These are phyloP conservation scores for Colletotrichum lini DNA, from an alignment of 2,329 filamentous ascomycete species.

Conservation along the genomic window DNA sequence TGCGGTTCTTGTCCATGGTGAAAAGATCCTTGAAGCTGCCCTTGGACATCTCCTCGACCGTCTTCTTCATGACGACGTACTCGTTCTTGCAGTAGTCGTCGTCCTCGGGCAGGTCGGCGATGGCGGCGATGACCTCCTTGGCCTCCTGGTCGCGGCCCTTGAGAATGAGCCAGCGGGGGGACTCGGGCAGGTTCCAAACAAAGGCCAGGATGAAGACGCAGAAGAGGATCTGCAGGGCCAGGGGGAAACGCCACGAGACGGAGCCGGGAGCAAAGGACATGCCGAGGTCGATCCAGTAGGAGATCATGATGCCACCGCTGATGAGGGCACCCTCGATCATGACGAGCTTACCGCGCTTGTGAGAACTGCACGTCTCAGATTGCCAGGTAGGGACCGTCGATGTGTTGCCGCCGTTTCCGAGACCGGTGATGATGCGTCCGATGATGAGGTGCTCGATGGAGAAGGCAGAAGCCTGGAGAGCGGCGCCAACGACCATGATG, in stretches of 20 bases:
- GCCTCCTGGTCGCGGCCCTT: constrained; percentile 60
- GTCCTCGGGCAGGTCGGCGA: constrained; percentile 58
- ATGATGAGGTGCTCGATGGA: constrained; percentile 69
- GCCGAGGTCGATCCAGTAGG: constrained; percentile 74
- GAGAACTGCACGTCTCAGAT: constrained; percentile 69
- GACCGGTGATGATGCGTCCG: constrained; percentile 63
- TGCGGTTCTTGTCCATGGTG: constrained; percentile 69
- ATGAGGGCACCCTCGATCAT: constrained; percentile 74
- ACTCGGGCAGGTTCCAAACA: constrained; percentile 69
- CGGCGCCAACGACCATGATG: constrained; percentile 61
- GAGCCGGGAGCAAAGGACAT: constrained; percentile 66
- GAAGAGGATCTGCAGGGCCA: constrained; percentile 71
- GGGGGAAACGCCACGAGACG: constrained; percentile 72
- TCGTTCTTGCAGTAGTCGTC: constrained; percentile 70
- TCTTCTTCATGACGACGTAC: constrained; percentile 67
- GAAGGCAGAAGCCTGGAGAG: constrained; percentile 60
- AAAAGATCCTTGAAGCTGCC: constrained; percentile 70
- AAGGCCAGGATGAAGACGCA: constrained; percentile 69
- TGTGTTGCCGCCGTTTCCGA: constrained; percentile 55
- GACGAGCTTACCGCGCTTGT: constrained; percentile 72
- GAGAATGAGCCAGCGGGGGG: constrained; percentile 61
- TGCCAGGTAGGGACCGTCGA: constrained; percentile 72
- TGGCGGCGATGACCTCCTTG: constrained; percentile 57
- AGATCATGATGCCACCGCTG: constrained; percentile 69
- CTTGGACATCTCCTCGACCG: constrained; percentile 75